Percentiles rank a stretch among this genome's conserved stretches.
Conservation (phyloP, 108 stramenopile genomes). For the Nannochloropsis salina region DNA sequence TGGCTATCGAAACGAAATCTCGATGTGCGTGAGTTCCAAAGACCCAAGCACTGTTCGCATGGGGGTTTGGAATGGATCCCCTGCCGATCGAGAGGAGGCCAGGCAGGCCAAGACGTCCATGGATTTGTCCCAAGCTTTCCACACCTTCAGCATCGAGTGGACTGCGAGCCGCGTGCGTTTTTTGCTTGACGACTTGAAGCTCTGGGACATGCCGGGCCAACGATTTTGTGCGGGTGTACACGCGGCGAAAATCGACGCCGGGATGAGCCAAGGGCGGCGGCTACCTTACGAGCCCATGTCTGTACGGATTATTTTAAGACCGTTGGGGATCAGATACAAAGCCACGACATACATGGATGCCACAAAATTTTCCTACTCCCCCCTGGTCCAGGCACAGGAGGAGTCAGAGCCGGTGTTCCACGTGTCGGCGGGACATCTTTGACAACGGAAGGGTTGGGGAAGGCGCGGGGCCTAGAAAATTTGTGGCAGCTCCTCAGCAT, state of each 20-base stretch:
- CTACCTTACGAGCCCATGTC: conserved; percentile 17
- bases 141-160: conserved; percentile 1
- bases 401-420: no score
- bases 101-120: background rate
- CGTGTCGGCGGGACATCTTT: no score
- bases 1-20: conserved; percentile 20
- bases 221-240: background rate
- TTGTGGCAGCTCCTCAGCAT: no score
- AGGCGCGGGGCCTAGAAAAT: no score
- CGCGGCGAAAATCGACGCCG: background rate
- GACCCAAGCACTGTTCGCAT: background rate
- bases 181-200: background rate
- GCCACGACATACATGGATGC: background rate
- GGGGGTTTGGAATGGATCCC: background rate
- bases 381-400: background rate
- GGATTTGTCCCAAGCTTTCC: background rate
- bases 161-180: background rate
- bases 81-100: background rate
- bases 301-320: background rate
- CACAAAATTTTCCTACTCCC: background rate
- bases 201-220: background rate
- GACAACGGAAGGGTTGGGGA: no score
- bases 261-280: background rate
- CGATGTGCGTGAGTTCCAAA: background rate
- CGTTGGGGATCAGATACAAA: background rate